Conservation (phyloP, 2,329 filamentous ascomycete species). For the Amylocarpus encephaloides region DNA sequence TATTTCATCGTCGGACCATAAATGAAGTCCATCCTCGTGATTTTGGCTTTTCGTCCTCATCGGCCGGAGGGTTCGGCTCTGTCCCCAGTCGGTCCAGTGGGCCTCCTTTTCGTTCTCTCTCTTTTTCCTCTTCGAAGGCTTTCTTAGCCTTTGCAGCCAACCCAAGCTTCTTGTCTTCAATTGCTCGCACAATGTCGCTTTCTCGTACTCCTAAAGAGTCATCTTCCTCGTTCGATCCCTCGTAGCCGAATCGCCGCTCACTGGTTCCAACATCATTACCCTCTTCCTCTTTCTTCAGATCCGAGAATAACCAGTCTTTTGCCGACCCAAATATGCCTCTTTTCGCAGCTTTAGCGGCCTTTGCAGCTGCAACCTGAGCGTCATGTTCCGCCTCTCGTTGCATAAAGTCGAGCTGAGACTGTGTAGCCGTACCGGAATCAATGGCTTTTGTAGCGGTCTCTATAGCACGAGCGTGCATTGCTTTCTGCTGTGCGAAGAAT, state of each 20-base stretch:
- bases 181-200: conserved; percentile 24
- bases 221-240: conserved; percentile 23
- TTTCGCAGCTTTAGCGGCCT: conserved; percentile 27
- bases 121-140: conserved; percentile 28
- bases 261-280: conserved; percentile 21
- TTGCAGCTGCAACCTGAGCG: conserved; percentile 11
- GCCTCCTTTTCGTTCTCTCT: conserved; percentile 26
- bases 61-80: neutral
- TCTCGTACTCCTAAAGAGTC: conserved; percentile 19
- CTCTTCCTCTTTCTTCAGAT: conserved; percentile 31
- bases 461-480: conserved; percentile 39
- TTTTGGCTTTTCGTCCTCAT: conserved; percentile 9
- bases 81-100: conserved; percentile 27
- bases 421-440: conserved; percentile 37
- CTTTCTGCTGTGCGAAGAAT: conserved; percentile 47
- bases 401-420: conserved; percentile 46
- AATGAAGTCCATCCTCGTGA: conserved; percentile 19
- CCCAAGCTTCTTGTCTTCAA: conserved; percentile 27
- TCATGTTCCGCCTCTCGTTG: conserved; percentile 50
- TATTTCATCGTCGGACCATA: conserved; percentile 15
- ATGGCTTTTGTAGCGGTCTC: conserved; percentile 39
- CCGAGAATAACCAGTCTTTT: conserved; percentile 30
- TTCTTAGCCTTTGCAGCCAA: conserved; percentile 22
- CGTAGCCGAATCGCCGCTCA: conserved; percentile 21
- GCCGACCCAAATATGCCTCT: conserved; percentile 23